Base-by-base conservation (phyloP, 768 basidiomycete genomes). In the Hirschioporus abietinus region DNA sequence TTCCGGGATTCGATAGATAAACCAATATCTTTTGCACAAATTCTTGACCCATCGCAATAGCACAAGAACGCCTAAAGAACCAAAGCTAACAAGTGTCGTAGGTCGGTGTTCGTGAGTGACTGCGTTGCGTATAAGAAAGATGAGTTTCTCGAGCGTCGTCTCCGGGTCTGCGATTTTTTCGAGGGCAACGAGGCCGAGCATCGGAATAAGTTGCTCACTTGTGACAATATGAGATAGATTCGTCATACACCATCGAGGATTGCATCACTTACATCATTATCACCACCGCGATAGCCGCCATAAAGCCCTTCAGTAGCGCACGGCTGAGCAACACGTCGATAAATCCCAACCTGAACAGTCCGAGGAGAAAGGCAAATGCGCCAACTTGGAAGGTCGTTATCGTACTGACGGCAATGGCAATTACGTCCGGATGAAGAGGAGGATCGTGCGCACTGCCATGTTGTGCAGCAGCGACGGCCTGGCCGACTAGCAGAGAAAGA, bases 281-380 rank as follows among this genome's bases (percentile, higher is more conserved):
- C 58, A 98, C 89, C 7, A 91, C 83, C 1, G 90, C 92, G 27
- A 95, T 84, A 18, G 95, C 93, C 0, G 89, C 88, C 60, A 96
- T 85, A 74, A 96, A 96, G 1, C 95, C 95, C 30, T 92, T 85
- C 65, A 96, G 82, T 17, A 96, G 82, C 3, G 95, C 93, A 64
- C 94, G 88, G 71, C 92, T 94, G 30, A 98, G 83, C 6, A 96
- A 91, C 15, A 96, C 95, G 74, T 98, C 96, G 64, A 96, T 86
- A 77, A 96, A 96, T 1, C 95, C 95, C 10, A 98, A 81, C 26
- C 94, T 84, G 74, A 96, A 89, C 71, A 96, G 85, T 1, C 96
- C 96, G 34, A 97, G 82, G 26, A 91, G 75, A 67, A 93, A 94
- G 0, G 93, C 89, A 69, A 97, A 90, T 35, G 96, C 70, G 52